Evolutionary conservation across 2,329 filamentous ascomycete genomes (phyloP), one percentile per base, ranked within the genome.

Genomic region (Bipolaris zeicola): DNA sequence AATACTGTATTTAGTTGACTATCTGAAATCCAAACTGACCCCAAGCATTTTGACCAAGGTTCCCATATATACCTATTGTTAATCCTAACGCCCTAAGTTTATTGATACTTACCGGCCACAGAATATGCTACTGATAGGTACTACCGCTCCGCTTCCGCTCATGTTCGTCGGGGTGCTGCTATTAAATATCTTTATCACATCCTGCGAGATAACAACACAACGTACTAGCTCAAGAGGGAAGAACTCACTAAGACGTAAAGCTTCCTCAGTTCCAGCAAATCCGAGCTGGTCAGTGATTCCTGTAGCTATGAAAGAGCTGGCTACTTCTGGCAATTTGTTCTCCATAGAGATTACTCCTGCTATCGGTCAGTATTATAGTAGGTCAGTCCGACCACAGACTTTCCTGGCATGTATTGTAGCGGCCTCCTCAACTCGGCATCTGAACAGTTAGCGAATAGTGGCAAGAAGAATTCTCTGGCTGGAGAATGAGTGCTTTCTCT

Each of bases 181-280:
- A 47, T 47, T 37, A 24, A 47, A 47, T 6, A 47, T 20, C 26
- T 37, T 47, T 4, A 47, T 47, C n/a, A 37, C 11, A 6, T 47
- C 18, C 31, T 47, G 16, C 20, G 33, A 20, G 20, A 47, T 47
- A 37, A 5, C 44, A 37, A 37, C 11, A 47, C 18, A 37, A 20
- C 31, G 31, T 6, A 47, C 33, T 47, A 47, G 44, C 10, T 3
- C 33, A 47, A 47, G 44, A 22, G 43, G 31, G 18, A 47, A 37
- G 44, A 47, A 47, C 20, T 47, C 31, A 47, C 44, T 14, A n/a
- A 47, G 5, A 47, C 31, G 44, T 24, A n/a, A 47, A 37, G 31
- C 44, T 37, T 24, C 5, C 44, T 47, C n/a, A 47, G 26, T 47
- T 47, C 44, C 20, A 11, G 20, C 18, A 47, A 47, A 47, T 11